Evolutionary conservation across 2,329 filamentous ascomycete genomes (phyloP).

Genomic region (Arthroderma sp.): DNA sequence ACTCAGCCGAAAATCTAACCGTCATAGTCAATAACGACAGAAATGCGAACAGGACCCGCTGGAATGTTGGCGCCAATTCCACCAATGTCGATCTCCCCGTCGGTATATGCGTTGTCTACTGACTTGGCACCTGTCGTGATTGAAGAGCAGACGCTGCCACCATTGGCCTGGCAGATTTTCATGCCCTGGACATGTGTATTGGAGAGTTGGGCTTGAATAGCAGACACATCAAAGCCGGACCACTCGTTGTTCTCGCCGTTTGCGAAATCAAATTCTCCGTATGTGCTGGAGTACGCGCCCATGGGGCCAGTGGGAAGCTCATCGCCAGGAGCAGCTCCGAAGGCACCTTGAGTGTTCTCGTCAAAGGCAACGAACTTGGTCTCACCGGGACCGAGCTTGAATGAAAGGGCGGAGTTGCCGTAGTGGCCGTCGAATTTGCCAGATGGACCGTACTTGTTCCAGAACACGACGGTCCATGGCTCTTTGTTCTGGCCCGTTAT

Average conservation of each 20-base stretch:
- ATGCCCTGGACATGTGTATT: slow-evolving; percentile 22
- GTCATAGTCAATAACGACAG: slow-evolving; percentile 6
- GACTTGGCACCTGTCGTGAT: slow-evolving; percentile 14
- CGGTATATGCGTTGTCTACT: slow-evolving; percentile 23
- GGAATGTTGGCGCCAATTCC: slow-evolving; percentile 24
- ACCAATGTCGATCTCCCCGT: slow-evolving; percentile 15
- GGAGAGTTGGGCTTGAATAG: slow-evolving; percentile 22
- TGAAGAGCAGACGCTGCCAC: slow-evolving; percentile 18
- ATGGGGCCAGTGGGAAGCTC: slow-evolving; percentile 16
- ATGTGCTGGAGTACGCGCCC: slow-evolving; percentile 26
- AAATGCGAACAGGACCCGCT: slow-evolving; percentile 15
- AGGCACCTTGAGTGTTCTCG: slow-evolving; percentile 23
- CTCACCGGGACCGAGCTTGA: slow-evolving; percentile 21
- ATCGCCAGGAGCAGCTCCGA: slow-evolving; percentile 17
- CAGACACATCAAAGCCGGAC: slow-evolving; percentile 30
- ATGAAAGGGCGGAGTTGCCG: slow-evolving; percentile 19
- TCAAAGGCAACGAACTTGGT: slow-evolving; percentile 27
- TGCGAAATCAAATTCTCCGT: slow-evolving; percentile 29
- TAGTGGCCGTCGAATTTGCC: slow-evolving; percentile 25
- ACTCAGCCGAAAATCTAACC: neutral
- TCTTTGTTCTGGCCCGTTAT: slow-evolving; percentile 21
- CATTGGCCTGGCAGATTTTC: slow-evolving; percentile 20
- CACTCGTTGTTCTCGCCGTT: slow-evolving; percentile 19
- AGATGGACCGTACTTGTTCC: slow-evolving; percentile 26
- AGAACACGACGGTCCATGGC: slow-evolving; percentile 26